Conservation (phyloP, 345 rosid genomes). For the Citrus medica region DNA sequence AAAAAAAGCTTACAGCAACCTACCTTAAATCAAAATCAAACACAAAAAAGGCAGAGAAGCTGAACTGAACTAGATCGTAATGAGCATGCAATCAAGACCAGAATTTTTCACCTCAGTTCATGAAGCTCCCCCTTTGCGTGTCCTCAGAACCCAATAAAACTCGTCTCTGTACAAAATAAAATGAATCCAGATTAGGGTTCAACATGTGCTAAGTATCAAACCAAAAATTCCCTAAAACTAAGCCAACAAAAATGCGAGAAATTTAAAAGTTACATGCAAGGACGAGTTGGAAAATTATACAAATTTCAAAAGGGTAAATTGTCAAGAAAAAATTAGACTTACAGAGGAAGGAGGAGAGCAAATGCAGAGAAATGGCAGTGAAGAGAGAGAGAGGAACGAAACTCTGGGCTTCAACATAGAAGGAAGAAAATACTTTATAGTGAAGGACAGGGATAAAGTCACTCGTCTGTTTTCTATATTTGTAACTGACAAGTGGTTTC, state of each 20-base stretch:
- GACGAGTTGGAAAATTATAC: background rate
- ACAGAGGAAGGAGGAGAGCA: background rate
- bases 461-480: background rate
- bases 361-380: slow-evolving; percentile 12
- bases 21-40: slow-evolving; percentile 9
- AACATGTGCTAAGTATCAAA: background rate
- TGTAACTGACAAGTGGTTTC: slow-evolving; percentile 6
- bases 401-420: slow-evolving; percentile 1
- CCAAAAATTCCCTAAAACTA: background rate
- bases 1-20: slow-evolving; percentile 3
- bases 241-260: background rate
- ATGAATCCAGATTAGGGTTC: slow-evolving; percentile 21
- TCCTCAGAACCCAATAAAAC: slow-evolving; percentile 25
- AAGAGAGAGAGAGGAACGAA: background rate
- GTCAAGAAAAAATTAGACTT: slow-evolving; percentile 1
- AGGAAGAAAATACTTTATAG: slow-evolving; percentile 20
- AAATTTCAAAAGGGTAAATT: slow-evolving; percentile 1
- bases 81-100: slow-evolving; percentile 17
- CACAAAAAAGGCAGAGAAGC: background rate
- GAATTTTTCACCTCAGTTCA: slow-evolving; percentile 30
- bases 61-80: slow-evolving; percentile 17
- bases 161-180: slow-evolving; percentile 16
- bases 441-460: background rate
- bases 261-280: slow-evolving; percentile 20
- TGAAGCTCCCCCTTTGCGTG: slow-evolving; percentile 19